phyloP scores from a whole-genome alignment of 495 filamentous ascomycete species.

The Aspergillus ellipticus region DNA sequence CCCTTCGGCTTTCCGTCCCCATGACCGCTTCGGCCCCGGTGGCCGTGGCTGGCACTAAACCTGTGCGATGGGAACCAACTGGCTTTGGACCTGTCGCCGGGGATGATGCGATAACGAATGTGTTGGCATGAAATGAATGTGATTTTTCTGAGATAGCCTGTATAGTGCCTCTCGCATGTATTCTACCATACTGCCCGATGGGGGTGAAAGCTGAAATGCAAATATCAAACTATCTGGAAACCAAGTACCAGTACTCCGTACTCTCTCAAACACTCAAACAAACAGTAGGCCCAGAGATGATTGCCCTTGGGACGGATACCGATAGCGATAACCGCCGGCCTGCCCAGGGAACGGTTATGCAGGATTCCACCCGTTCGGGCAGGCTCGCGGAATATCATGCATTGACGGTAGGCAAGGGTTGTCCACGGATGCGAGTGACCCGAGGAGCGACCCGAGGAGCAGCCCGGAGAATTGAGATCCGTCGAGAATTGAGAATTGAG shows the following conservation, averaged over 20 bases:
- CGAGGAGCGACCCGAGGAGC: neutral
- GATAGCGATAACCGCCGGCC: neutral
- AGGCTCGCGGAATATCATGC: slow-evolving; percentile 15
- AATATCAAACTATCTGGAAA: neutral
- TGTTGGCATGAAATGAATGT: neutral
- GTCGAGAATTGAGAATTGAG: no score
- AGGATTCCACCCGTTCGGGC: slow-evolving; percentile 17
- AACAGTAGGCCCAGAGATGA: neutral
- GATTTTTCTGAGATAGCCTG: neutral
- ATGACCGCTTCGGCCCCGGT: slow-evolving; percentile 24
- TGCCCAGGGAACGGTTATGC: slow-evolving; percentile 15
- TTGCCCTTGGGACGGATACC: neutral
- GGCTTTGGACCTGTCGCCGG: neutral
- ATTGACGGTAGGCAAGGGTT: slow-evolving; percentile 8
- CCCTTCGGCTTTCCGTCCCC: slow-evolving; percentile 34
- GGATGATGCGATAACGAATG: slow-evolving; percentile 7
- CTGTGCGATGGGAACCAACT: neutral
- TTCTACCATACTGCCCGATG: neutral
- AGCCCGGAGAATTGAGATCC: no score
- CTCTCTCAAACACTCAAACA: neutral
- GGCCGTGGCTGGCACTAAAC: slow-evolving; percentile 4
- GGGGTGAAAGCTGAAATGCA: neutral
- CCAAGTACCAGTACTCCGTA: neutral
- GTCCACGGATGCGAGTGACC: neutral
- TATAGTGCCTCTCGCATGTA: neutral